Conservation (phyloP, 129 eudicot genomes). For the Flaveria bidentis region DNA sequence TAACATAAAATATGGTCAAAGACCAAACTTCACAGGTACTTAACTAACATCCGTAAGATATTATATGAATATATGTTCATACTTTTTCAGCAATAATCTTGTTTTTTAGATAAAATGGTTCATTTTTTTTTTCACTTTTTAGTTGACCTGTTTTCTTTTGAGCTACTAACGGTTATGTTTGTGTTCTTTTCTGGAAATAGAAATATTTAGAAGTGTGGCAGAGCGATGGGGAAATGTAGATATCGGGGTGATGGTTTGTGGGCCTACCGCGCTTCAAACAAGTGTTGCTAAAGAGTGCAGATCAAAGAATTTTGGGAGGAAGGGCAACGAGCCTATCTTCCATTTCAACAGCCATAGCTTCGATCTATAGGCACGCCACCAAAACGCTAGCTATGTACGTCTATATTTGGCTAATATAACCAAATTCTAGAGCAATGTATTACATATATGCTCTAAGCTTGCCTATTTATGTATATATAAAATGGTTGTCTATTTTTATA, state of each 20-base stretch:
- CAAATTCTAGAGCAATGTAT: constrained; percentile 7
- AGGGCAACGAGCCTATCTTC: constrained; percentile 56
- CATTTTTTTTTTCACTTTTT: background rate
- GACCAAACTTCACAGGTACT: constrained; percentile 84
- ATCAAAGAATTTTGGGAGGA: constrained; percentile 55
- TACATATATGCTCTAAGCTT: constrained; percentile 1
- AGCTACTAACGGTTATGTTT: background rate
- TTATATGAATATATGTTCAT: background rate
- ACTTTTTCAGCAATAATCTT: background rate
- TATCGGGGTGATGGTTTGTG: constrained; percentile 87
- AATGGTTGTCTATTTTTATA: background rate
- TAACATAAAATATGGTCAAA: constrained; percentile 58
- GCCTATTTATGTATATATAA: constrained; percentile 20
- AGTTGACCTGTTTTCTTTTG: background rate
- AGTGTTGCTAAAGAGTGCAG: constrained; percentile 88
- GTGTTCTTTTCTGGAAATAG: constrained; percentile 41
- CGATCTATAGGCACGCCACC: constrained; percentile 52
- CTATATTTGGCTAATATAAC: background rate
- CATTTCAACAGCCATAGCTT: constrained; percentile 94
- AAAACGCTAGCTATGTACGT: background rate
- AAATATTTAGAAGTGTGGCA: constrained; percentile 58
- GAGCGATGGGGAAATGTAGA: constrained; percentile 75
- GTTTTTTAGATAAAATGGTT: no score
- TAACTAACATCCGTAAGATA: background rate
- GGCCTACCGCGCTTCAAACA: constrained; percentile 75